Evolutionary conservation across 371 early-diverging fungal genomes (phyloP), one percentile per base, ranked within the genome.

Genomic region (Haplosporangium sp.): DNA sequence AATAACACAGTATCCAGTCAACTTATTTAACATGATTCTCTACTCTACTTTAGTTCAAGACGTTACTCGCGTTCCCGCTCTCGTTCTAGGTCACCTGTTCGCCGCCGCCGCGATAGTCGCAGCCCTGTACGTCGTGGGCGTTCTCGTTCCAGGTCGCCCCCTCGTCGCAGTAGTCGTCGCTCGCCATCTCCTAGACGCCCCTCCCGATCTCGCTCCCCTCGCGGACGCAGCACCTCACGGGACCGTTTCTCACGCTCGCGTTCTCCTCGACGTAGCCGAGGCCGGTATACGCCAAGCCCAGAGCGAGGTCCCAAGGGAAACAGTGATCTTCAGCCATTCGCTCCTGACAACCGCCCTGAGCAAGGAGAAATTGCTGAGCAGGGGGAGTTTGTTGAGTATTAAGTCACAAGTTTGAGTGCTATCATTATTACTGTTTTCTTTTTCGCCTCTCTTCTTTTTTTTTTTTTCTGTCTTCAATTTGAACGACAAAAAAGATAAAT

Each of bases 51-150:
- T 63, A 73, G 68, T 52, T 40, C 61, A 13, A 68, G 77, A 10
- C 77, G 77, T 40, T 77, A 71, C 72, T 77, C 76, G 44, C 76
- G 76, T 38, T 76, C 76, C 3, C 75, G 70, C 52, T 75, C 75
- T 11, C 71, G 68, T 19, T 76, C 76, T 48, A 66, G 63, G 8
- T 67, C 68, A 4, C 62, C 69, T 40, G 55, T n/a, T 17, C 69
- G 65, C 27, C 71, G 76, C n/a, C 71, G 76, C 42, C 71, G 72
- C 7, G 65, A 65, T 38, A 71, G 77, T 50, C 72, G 68, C 17
- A 71, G 72, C 57, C 69, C 77, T 17, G 60, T 61, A 19, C 77
- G 72, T 48, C 72, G 75, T 69, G 61, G 67, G n/a, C 70, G 69
- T 34, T 68, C 72, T 27, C 72, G 72, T 39, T 77, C 77, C 8